phyloP scores from a whole-genome alignment of 1,139 yeast genomes.

The Saccharomyces hybrid region DNA sequence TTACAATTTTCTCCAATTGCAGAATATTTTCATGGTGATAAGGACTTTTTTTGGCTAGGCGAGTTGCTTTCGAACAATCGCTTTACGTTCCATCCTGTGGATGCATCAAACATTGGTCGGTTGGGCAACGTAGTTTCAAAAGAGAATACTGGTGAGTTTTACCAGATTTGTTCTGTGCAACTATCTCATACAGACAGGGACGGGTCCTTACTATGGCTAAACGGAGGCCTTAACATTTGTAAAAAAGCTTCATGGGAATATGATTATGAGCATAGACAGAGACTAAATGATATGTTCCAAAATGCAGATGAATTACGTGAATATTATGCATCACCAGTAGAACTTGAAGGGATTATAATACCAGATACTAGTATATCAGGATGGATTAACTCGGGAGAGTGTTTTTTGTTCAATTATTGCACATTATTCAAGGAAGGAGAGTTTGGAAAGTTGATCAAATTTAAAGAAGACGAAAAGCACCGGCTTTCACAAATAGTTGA shows the following conservation, averaged over 20 bases:
- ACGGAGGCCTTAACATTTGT: conserved; percentile 9
- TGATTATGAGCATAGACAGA: not conserved
- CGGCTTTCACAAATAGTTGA: not conserved
- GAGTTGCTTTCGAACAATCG: conserved; percentile 18
- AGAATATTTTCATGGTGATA: conserved; percentile 43
- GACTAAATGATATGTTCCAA: not conserved
- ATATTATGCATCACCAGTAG: not conserved
- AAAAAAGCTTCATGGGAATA: conserved; percentile 1
- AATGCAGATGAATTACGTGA: not conserved
- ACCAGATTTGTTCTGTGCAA: conserved; percentile 9
- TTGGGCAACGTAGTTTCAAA: not conserved
- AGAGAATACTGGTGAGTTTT: not conserved
- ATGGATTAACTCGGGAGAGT: not conserved
- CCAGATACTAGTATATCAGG: not conserved
- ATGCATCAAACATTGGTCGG: conserved; percentile 6
- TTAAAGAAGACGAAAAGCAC: not conserved
- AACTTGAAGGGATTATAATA: not conserved
- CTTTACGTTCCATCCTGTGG: conserved; percentile 4
- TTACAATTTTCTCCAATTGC: conserved; percentile 25
- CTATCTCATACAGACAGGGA: conserved; percentile 5
- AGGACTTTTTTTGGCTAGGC: conserved; percentile 51
- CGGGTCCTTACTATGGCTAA: conserved; percentile 6
- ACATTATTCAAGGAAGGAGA: not conserved
- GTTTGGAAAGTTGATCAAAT: not conserved
- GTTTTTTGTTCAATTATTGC: not conserved